Conservation (phyloP, 129 eudicot genomes). For the Chrysanthemum seticuspe region DNA sequence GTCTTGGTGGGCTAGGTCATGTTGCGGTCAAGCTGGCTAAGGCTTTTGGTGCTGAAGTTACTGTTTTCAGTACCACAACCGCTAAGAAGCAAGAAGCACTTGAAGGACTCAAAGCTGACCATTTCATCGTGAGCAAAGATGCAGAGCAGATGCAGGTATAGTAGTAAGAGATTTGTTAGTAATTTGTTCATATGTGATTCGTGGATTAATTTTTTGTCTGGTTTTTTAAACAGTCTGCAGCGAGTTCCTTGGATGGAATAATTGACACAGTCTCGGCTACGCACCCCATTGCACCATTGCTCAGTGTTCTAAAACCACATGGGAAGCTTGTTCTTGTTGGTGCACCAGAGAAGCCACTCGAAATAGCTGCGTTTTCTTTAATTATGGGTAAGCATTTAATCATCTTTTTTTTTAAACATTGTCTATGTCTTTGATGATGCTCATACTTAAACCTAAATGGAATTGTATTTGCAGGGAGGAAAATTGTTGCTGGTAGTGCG, state of each 20-base stretch:
- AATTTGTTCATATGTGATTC: neutral
- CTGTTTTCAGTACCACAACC: conserved; percentile 51
- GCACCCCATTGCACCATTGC: neutral
- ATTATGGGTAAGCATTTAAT: neutral
- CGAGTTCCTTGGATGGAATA: neutral
- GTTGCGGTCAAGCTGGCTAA: conserved; percentile 59
- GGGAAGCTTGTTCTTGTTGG: conserved; percentile 5
- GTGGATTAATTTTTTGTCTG: neutral
- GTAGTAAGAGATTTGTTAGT: neutral
- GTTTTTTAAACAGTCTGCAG: neutral
- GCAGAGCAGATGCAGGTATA: conserved; percentile 35
- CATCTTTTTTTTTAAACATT: neutral
- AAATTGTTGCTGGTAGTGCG: no score
- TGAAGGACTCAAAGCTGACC: conserved; percentile 43
- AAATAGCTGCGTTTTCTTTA: neutral
- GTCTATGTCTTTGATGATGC: neutral
- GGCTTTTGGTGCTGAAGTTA: conserved; percentile 53
- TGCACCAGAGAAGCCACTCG: neutral
- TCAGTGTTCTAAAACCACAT: neutral
- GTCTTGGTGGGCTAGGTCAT: conserved; percentile 66
- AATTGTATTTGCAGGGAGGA: neutral
- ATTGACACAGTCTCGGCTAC: neutral
- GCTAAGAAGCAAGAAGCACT: conserved; percentile 44
- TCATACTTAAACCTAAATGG: neutral
- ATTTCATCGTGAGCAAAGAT: conserved; percentile 40